phyloP scores from a whole-genome alignment of 257 asterid species.

The Mentha longifolia region DNA sequence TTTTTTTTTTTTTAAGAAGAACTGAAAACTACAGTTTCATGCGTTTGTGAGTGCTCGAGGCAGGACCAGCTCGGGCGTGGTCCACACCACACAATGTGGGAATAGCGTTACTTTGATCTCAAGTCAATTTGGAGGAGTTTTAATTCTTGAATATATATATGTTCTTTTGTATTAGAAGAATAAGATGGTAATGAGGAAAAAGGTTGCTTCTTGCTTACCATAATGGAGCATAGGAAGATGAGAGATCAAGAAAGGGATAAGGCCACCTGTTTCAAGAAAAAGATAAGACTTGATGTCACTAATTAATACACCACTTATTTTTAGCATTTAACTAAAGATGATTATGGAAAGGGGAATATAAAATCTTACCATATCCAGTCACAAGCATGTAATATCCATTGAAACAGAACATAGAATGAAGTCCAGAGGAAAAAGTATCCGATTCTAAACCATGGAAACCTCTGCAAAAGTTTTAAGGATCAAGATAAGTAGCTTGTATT shows the following conservation, averaged over 20 bases:
- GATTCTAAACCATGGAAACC: constrained; percentile 93
- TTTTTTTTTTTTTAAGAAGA: too few species aligned
- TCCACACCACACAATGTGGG: constrained; percentile 1
- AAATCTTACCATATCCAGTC: constrained; percentile 61
- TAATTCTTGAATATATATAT: neutral
- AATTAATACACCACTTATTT: neutral
- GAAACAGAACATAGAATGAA: constrained; percentile 64
- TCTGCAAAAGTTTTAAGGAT: constrained; percentile 49
- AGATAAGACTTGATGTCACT: neutral
- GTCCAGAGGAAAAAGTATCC: constrained; percentile 91
- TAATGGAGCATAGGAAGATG: constrained; percentile 83
- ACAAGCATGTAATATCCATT: constrained; percentile 85
- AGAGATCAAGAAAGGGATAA: constrained; percentile 89
- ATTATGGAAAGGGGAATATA: constrained; percentile 1
- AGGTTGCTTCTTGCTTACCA: constrained; percentile 61
- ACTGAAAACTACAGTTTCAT: neutral
- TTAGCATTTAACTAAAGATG: neutral
- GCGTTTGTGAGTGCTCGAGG: constrained; percentile 3
- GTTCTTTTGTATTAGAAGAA: neutral
- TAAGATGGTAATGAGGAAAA: neutral
- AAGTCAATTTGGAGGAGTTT: neutral
- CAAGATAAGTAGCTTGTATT: neutral
- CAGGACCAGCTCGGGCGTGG: constrained; percentile 7
- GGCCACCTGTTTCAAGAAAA: constrained; percentile 80
- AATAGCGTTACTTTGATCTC: neutral